Conservation (phyloP, 345 rosid genomes). For the Lepidium africanum region DNA sequence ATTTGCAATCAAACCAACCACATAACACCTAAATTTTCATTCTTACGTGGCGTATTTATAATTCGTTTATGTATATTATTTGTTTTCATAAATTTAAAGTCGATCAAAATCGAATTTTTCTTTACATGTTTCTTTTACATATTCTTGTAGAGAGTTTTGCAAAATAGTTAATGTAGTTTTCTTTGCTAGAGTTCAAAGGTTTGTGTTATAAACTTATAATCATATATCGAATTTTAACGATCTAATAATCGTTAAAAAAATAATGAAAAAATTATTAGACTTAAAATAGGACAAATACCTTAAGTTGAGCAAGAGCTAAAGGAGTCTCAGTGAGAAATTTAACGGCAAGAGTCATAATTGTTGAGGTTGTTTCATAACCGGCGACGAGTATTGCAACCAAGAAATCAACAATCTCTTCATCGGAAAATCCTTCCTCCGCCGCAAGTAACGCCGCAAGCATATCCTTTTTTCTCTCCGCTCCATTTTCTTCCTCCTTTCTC, state of each 20-base stretch:
- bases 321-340: constrained; percentile 94
- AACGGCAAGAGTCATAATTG: constrained; percentile 94
- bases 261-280: not conserved
- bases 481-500: constrained; percentile 34
- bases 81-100: too few relatives aligned
- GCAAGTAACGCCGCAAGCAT: constrained; percentile 76
- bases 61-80: not conserved
- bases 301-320: constrained; percentile 75
- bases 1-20: constrained; percentile 26
- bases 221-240: too few relatives aligned
- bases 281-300: constrained; percentile 35
- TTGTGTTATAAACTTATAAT: too few relatives aligned
- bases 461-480: constrained; percentile 50
- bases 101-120: too few relatives aligned
- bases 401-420: constrained; percentile 85
- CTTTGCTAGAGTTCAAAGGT: too few relatives aligned
- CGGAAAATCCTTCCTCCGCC: constrained; percentile 63
- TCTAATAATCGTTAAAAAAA: too few relatives aligned
- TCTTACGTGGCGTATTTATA: constrained; percentile 8
- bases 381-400: constrained; percentile 86
- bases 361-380: constrained; percentile 93
- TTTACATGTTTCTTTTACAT: too few relatives aligned
- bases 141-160: too few relatives aligned
- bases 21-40: constrained; percentile 11
- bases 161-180: too few relatives aligned